Evolutionary conservation across 371 early-diverging fungal genomes (phyloP).

Genomic region (Mucor mucedo): DNA sequence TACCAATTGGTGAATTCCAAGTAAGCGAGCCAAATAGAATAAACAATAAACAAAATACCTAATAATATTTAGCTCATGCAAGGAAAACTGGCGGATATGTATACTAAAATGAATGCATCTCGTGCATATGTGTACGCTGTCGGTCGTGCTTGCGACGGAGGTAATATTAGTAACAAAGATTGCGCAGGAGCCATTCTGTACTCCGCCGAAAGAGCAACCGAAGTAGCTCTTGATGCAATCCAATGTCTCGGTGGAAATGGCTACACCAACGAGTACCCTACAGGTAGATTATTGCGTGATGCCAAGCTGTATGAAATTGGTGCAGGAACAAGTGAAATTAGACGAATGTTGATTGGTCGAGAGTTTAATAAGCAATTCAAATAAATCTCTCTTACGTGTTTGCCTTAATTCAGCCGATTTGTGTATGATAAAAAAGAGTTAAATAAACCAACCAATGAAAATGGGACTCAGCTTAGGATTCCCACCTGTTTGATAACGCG

Average conservation of each 20-base stretch:
- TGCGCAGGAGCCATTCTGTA: slow-evolving; percentile 97
- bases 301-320: slow-evolving; percentile 98
- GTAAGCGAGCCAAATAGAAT: slow-evolving; percentile 29
- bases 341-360: slow-evolving; percentile 94
- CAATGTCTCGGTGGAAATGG: slow-evolving; percentile 97
- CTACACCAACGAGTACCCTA: slow-evolving; percentile 93
- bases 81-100: slow-evolving; percentile 97
- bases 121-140: slow-evolving; percentile 93
- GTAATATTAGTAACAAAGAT: slow-evolving; percentile 85
- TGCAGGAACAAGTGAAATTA: slow-evolving; percentile 97
- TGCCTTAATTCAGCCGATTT: too few relatives aligned
- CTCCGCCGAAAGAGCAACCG: slow-evolving; percentile 95
- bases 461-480: too few relatives aligned
- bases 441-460: neutral
- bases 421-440: too few relatives aligned
- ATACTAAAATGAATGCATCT: slow-evolving; percentile 92
- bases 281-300: slow-evolving; percentile 94
- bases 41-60: neutral
- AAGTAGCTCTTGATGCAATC: slow-evolving; percentile 94
- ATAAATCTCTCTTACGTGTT: slow-evolving; percentile 5
- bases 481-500: neutral
- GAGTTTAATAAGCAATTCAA: slow-evolving; percentile 70
- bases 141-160: slow-evolving; percentile 86
- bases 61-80: slow-evolving; percentile 73
- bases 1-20: slow-evolving; percentile 91